Percentiles rank a stretch among this genome's conserved stretches.
These are phyloP conservation scores for Rhodotorula sp. DNA, from an alignment of 1,284 basidiomycete genomes.

Conservation along the genomic window DNA sequence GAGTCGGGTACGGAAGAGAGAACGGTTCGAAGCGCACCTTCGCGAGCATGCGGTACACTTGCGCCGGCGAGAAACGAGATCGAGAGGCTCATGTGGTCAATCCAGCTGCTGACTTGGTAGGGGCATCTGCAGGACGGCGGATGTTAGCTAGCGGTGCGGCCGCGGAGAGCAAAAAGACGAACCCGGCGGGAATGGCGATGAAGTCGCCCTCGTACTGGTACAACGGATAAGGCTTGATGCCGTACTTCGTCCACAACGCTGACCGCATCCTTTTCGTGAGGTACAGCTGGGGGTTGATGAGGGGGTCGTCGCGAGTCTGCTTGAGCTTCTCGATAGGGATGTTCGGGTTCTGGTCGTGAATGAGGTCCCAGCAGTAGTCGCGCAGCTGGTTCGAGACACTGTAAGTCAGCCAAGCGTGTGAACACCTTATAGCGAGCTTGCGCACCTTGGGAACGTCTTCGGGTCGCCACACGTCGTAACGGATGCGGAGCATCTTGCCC, in stretches of 20 bases:
- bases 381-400: slow-evolving; percentile 54
- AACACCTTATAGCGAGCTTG: not conserved
- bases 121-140: slow-evolving; percentile 16
- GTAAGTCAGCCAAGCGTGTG: too few species aligned
- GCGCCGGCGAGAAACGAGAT: slow-evolving; percentile 78
- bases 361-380: slow-evolving; percentile 59
- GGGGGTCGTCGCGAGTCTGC: slow-evolving; percentile 55
- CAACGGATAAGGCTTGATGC: slow-evolving; percentile 73
- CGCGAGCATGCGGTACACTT: not conserved
- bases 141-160: not conserved
- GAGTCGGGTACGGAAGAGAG: not conserved
- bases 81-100: slow-evolving; percentile 91
- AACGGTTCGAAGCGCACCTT: not conserved
- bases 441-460: slow-evolving; percentile 64
- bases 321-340: not conserved
- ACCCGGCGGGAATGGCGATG: slow-evolving; percentile 91
- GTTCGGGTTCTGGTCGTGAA: slow-evolving; percentile 44
- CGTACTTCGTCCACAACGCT: slow-evolving; percentile 64
- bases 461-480: slow-evolving; percentile 85
- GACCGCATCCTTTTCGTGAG: slow-evolving; percentile 67
- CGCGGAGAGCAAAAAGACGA: slow-evolving; percentile 60
- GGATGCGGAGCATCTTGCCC: slow-evolving; percentile 55
- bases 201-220: slow-evolving; percentile 89
- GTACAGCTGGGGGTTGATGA: slow-evolving; percentile 85
- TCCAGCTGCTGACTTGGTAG: slow-evolving; percentile 70